Evolutionary conservation across 495 filamentous ascomycete species (phyloP).

Genomic region (Trichoderma reesei): DNA sequence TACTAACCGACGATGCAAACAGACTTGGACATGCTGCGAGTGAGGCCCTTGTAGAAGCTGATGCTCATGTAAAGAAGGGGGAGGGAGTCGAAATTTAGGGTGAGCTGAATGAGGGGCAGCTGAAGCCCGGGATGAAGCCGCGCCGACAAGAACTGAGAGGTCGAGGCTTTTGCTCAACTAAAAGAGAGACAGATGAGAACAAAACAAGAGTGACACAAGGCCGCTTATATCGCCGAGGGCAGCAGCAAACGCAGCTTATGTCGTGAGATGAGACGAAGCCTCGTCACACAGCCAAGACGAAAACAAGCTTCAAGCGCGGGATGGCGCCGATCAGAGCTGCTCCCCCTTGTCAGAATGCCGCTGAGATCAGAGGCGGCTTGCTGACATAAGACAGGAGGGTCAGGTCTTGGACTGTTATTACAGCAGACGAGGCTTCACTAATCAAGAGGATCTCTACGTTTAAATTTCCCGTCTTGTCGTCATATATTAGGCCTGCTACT

Average conservation of each 20-base stretch:
- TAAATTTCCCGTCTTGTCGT: too few relatives aligned
- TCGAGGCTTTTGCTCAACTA: neutral
- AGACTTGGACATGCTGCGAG: constrained; percentile 34
- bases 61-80: neutral
- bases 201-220: too few relatives aligned
- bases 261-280: too few relatives aligned
- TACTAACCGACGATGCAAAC: constrained; percentile 61
- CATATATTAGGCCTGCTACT: too few relatives aligned
- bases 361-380: neutral
- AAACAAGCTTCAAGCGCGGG: neutral
- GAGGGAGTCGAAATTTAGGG: neutral
- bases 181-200: too few relatives aligned
- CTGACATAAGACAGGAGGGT: neutral
- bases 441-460: too few relatives aligned
- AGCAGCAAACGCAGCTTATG: too few relatives aligned
- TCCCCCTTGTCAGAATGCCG: neutral
- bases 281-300: too few relatives aligned
- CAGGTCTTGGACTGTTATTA: too few relatives aligned
- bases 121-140: neutral
- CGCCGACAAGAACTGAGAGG: neutral
- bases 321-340: neutral
- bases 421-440: too few relatives aligned
- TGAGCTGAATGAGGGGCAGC: neutral
- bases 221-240: neutral
- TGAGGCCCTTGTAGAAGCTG: neutral